Conservation (phyloP, 2,329 filamentous ascomycete genomes). For the Beauveria pseudobassiana region DNA sequence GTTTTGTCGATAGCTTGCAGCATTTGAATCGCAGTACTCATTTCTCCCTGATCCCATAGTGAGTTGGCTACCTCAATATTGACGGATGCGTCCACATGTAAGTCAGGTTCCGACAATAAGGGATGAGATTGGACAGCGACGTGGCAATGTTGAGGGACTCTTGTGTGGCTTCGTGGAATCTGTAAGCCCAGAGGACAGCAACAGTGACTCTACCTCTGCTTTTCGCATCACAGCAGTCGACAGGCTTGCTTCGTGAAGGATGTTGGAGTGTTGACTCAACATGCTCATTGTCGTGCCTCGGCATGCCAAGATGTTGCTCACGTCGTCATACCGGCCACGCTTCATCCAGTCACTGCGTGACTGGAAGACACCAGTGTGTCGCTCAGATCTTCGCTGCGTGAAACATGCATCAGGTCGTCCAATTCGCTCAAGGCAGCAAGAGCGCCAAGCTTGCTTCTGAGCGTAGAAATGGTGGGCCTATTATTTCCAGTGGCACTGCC, state of each 20-base stretch:
- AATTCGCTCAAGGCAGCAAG: slow-evolving; percentile 74
- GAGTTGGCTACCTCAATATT: slow-evolving; percentile 81
- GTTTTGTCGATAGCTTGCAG: slow-evolving; percentile 63
- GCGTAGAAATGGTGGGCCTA: slow-evolving; percentile 37
- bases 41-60: slow-evolving; percentile 90
- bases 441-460: slow-evolving; percentile 51
- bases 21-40: slow-evolving; percentile 81
- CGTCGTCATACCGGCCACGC: slow-evolving; percentile 69
- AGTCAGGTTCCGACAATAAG: slow-evolving; percentile 57
- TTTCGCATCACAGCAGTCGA: slow-evolving; percentile 57
- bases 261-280: slow-evolving; percentile 59
- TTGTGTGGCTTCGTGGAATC: slow-evolving; percentile 74
- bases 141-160: slow-evolving; percentile 83
- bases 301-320: slow-evolving; percentile 73
- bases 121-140: slow-evolving; percentile 70
- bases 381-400: slow-evolving; percentile 52
- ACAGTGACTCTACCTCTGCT: slow-evolving; percentile 68
- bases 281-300: slow-evolving; percentile 77
- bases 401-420: slow-evolving; percentile 63
- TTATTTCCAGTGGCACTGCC: slow-evolving; percentile 42
- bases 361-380: slow-evolving; percentile 57
- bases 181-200: slow-evolving; percentile 69
- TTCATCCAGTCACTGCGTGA: slow-evolving; percentile 71
- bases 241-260: slow-evolving; percentile 55
- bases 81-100: slow-evolving; percentile 70